These are phyloP conservation scores for Crepidotus variabilis DNA, from an alignment of 768 basidiomycete species.

Conservation along the genomic window DNA sequence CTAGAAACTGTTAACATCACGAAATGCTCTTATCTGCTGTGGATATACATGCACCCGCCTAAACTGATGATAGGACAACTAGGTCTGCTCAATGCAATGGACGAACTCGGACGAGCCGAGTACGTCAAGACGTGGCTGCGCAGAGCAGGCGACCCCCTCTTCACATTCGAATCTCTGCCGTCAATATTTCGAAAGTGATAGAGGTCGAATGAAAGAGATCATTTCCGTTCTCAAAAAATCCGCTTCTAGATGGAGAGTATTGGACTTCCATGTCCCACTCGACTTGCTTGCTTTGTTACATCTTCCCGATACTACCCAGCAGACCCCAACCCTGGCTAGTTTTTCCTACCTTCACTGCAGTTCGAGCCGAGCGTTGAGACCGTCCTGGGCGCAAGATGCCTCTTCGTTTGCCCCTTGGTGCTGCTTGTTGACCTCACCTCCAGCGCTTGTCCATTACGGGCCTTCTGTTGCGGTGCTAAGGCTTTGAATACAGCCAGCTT, in stretches of 20 bases:
- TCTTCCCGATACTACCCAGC: not conserved
- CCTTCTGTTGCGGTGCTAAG: not conserved
- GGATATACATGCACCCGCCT: too few species aligned
- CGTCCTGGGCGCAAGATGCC: too few species aligned
- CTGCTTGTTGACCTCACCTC: not conserved
- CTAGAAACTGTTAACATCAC: too few species aligned
- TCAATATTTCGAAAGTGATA: not conserved
- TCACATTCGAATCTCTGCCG: not conserved
- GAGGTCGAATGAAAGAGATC: not conserved
- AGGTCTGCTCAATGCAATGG: not conserved
- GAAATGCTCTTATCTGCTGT: too few species aligned
- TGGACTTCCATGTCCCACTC: not conserved
- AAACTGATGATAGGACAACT: too few species aligned
- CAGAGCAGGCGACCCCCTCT: not conserved
- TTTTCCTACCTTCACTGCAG: too few species aligned
- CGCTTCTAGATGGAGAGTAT: not conserved
- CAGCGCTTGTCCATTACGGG: not conserved
- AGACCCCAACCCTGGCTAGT: not conserved
- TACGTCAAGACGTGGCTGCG: not conserved
- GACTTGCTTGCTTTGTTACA: not conserved
- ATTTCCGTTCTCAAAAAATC: not conserved
- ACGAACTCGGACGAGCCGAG: not conserved
- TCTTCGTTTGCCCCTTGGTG: too few species aligned
- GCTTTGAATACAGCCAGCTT: not conserved
- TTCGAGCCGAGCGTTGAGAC: too few species aligned